phyloP scores from a whole-genome alignment of 1,139 yeast species.

The Yamadazyma conglobata region DNA sequence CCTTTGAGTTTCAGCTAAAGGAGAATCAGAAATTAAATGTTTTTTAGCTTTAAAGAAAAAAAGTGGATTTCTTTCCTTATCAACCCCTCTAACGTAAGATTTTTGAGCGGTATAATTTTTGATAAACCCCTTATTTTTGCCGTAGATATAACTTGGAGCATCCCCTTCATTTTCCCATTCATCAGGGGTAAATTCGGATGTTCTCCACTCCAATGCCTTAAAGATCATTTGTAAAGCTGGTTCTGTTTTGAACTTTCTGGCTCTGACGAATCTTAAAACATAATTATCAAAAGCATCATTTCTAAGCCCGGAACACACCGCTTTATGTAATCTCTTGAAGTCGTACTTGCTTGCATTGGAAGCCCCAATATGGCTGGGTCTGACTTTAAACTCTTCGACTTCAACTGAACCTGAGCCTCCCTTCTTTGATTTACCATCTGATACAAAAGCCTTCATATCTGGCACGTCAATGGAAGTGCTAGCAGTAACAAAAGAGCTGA shows the following conservation, averaged over 20 bases:
- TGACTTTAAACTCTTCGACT: conserved; percentile 14
- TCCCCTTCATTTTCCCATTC: conserved; percentile 39
- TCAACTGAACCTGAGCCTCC: conserved; percentile 1
- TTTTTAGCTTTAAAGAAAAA: conserved; percentile 39
- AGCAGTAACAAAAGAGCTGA: conserved; percentile 40
- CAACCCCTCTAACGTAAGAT: conserved; percentile 39
- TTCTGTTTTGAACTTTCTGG: conserved; percentile 39
- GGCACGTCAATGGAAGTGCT: conserved; percentile 28
- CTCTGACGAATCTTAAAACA: conserved; percentile 37
- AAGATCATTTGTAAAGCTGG: conserved; percentile 33
- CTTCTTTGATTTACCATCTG: conserved; percentile 2
- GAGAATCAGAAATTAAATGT: conserved; percentile 40
- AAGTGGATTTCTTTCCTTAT: conserved; percentile 35
- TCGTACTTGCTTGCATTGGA: conserved; percentile 23
- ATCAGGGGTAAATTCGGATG: conserved; percentile 23
- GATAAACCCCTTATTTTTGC: conserved; percentile 34
- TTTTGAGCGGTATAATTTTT: conserved; percentile 37
- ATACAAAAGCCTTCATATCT: conserved; percentile 16
- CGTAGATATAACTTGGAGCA: conserved; percentile 31
- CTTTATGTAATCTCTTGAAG: conserved; percentile 24
- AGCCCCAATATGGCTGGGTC: conserved; percentile 17
- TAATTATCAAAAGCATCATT: conserved; percentile 37
- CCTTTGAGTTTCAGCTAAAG: conserved; percentile 36
- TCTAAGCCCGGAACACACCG: conserved; percentile 20
- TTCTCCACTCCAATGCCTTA: conserved; percentile 41